Evolutionary conservation across 768 basidiomycete species (phyloP), one percentile per base, ranked within the genome.

Genomic region (Amanita rubescens): DNA sequence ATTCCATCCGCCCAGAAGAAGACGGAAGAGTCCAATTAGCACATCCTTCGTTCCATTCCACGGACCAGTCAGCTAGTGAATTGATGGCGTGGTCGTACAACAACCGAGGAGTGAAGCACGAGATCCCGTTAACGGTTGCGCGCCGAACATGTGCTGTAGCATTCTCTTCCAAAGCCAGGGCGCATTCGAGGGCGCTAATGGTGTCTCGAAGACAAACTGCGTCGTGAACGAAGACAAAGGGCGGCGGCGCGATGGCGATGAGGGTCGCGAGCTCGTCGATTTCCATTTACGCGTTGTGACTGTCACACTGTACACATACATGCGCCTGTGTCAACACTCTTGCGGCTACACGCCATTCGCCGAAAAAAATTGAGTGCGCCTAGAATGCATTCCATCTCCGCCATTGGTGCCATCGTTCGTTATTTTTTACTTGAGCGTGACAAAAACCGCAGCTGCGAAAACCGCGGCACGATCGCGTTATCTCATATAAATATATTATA

Each of bases 151-250:
- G 43, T 9, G 44, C 33, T 5, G 52, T 43, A 17, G n/a, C 20
- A 9, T 37, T 24, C 5, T 50, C 30, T 12, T 39, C n/a, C 10
- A 11, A 7, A 19, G 33, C 14, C 25, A 53, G 43, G 3, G 35
- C n/a, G 22, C 27, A 38, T 33, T 68, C 62, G 33, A 84, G 56
- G n/a, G 79, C 73, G 2, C 65, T 63, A 22, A 73, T 59, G 0
- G 81, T 79, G 24, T 76, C 65, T 35, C 74, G 71, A 5, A 76
- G 64, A 5, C 80, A 74, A 49, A 69, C 68, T 0, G 80, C 66
- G 64, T 88, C 84, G 49, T 82, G 78, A 38, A 90, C 62, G 63
- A 80, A 87, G 56, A 90, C 75, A 66, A 87, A 90, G 0, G 82
- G 75, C 1, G 85, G 84, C 7, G 83, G 76, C 42, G 63, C 66